Evolutionary conservation across 1,284 basidiomycete species (phyloP).

Genomic region (Microbotryomycetes sp.): DNA sequence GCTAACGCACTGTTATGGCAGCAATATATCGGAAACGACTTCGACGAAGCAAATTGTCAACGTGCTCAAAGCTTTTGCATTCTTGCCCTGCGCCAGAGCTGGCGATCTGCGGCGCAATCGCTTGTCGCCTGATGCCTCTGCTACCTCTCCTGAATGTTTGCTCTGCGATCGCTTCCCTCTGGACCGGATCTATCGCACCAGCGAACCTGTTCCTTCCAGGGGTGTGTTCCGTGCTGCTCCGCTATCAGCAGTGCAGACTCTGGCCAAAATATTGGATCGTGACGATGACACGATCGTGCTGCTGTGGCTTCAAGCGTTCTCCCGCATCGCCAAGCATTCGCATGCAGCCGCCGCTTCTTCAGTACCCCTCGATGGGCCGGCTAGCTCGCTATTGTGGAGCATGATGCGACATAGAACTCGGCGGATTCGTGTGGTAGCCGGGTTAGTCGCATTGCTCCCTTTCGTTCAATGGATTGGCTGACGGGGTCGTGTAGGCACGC

Average conservation of each 20-base stretch:
- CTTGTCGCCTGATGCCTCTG: neutral
- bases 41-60: no score
- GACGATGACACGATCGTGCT: neutral
- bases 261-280: neutral
- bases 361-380: neutral
- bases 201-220: neutral
- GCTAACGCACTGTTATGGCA: no score
- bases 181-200: no score
- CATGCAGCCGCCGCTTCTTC: neutral
- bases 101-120: constrained; percentile 6
- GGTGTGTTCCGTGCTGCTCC: neutral
- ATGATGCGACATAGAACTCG: no score
- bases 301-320: neutral
- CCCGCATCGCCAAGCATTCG: neutral
- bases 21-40: no score
- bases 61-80: no score
- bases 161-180: neutral
- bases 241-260: constrained; percentile 8
- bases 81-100: constrained; percentile 6
- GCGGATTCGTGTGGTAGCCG: no score
- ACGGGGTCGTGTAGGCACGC: no score
- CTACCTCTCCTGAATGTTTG: neutral
- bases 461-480: no score
- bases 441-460: no score
- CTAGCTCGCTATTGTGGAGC: no score